Conservation (phyloP, 2,329 filamentous ascomycete genomes). For the Diplodia intermedia region DNA sequence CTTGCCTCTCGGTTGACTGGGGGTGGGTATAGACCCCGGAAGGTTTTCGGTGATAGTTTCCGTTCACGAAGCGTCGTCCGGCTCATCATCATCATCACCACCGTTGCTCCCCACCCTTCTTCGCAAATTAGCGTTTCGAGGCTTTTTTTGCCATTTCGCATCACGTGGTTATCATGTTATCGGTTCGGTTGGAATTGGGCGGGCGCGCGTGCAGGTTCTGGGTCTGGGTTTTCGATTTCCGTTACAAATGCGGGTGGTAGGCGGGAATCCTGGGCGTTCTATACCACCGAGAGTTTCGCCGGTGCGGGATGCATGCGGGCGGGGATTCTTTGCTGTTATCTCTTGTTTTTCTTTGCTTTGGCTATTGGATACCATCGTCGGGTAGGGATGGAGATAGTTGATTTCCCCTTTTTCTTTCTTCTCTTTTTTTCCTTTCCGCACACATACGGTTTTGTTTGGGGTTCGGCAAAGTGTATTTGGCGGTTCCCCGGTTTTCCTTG, state of each 20-base stretch:
- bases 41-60: constrained; percentile 2
- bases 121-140: neutral
- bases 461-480: neutral
- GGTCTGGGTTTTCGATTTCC: neutral
- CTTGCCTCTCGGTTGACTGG: neutral
- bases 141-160: neutral
- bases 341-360: neutral
- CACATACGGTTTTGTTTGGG: neutral
- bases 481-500: neutral
- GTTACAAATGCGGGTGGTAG: neutral
- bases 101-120: neutral
- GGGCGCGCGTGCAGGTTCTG: neutral
- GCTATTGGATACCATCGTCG: neutral
- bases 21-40: neutral
- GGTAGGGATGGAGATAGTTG: neutral
- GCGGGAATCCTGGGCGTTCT: constrained; percentile 13
- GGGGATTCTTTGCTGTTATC: neutral
- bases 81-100: neutral
- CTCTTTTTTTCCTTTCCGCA: neutral
- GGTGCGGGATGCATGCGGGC: constrained; percentile 13
- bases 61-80: neutral
- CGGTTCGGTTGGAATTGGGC: neutral
- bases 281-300: constrained; percentile 31
- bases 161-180: constrained; percentile 1
- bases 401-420: neutral